Conservation (phyloP, 2,329 filamentous ascomycete species). For the Penicillium sp. region DNA sequence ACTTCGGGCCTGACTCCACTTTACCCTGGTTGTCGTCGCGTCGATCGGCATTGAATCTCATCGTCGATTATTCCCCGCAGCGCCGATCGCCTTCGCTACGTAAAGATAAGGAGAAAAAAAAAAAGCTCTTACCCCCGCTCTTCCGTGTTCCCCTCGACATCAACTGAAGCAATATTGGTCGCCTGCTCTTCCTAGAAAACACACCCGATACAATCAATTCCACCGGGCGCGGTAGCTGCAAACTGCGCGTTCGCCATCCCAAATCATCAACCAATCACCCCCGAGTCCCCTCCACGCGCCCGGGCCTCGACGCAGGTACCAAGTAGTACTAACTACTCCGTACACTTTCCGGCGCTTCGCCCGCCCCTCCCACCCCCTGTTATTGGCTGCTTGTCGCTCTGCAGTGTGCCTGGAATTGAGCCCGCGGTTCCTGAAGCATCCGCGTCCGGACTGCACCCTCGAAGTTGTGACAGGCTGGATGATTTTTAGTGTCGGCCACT, state of each 20-base stretch:
- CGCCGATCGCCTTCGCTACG: constrained; percentile 25
- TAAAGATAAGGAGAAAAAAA: constrained; percentile 20
- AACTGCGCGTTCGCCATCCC: neutral
- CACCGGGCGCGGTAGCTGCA: neutral
- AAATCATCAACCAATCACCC: constrained; percentile 2
- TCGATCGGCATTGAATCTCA: constrained; percentile 24
- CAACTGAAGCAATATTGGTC: neutral
- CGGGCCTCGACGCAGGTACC: constrained; percentile 21
- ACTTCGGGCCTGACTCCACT: constrained; percentile 10
- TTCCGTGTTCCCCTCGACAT: neutral
- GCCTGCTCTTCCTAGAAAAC: neutral
- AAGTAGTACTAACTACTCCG: neutral
- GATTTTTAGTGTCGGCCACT: neutral
- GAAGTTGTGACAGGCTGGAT: neutral
- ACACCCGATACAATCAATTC: neutral
- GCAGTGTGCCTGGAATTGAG: constrained; percentile 22
- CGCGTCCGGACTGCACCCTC: neutral
- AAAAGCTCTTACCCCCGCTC: constrained; percentile 19
- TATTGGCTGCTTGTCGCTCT: constrained; percentile 29
- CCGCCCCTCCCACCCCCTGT: neutral
- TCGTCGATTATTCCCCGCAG: constrained; percentile 26
- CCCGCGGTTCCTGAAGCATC: constrained; percentile 30
- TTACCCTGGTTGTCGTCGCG: constrained; percentile 9
- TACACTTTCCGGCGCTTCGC: constrained; percentile 23
- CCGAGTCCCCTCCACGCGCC: constrained; percentile 22